These are phyloP conservation scores for Marchantia polymorpha DNA, from an alignment of 225 moss, liverwort and hornwort genomes.

Conservation along the genomic window DNA sequence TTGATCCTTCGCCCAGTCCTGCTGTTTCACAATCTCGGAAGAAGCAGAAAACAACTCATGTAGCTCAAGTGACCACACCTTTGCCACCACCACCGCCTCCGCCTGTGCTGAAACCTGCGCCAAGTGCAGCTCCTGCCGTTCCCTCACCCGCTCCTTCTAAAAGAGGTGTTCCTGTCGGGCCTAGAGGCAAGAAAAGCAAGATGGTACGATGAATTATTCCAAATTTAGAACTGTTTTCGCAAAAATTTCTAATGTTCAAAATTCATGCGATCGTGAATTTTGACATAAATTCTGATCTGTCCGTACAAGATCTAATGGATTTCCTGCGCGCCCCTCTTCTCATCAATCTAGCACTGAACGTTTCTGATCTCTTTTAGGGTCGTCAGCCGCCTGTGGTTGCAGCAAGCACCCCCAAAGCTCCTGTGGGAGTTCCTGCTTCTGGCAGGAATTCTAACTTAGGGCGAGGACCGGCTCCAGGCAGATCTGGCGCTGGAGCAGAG, in stretches of 20 bases:
- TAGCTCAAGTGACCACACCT: constrained; percentile 42
- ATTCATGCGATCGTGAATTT: background rate
- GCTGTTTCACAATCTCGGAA: constrained; percentile 87
- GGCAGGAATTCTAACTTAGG: constrained; percentile 47
- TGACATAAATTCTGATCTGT: background rate
- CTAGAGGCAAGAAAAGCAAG: constrained; percentile 55
- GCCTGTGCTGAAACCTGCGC: constrained; percentile 48
- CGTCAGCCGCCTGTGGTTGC: constrained; percentile 40
- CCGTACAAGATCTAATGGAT: background rate
- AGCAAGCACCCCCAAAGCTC: constrained; percentile 39
- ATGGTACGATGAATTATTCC: constrained; percentile 27
- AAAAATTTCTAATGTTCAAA: background rate
- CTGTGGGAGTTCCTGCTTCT: constrained; percentile 26
- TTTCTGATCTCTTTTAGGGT: constrained; percentile 26
- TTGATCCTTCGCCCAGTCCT: constrained; percentile 84
- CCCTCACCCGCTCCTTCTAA: constrained; percentile 60
- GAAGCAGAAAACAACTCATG: constrained; percentile 74
- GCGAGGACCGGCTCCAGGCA: constrained; percentile 44
- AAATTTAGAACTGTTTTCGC: background rate
- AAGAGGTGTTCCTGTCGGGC: constrained; percentile 48
- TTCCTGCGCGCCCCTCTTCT: background rate
- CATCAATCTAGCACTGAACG: background rate
- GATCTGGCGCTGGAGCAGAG: constrained; percentile 42
- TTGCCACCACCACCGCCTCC: constrained; percentile 53
- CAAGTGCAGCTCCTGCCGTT: constrained; percentile 36